These are phyloP conservation scores for Leptographium lundbergii DNA, from an alignment of 2,329 filamentous ascomycete species.

Conservation along the genomic window DNA sequence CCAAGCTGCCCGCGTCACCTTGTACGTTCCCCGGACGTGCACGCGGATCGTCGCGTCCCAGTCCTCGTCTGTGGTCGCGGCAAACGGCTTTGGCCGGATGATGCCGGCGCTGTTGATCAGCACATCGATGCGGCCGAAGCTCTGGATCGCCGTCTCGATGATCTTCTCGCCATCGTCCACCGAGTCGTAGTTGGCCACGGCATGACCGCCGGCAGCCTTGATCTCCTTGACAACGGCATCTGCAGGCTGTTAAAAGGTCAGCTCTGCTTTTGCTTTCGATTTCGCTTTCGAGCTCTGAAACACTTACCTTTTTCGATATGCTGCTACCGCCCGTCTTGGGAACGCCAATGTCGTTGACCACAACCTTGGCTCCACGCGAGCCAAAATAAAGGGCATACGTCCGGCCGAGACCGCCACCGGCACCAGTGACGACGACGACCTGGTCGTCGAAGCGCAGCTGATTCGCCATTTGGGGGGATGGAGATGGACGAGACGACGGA, in stretches of 20 bases:
- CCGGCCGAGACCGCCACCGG: slow-evolving; percentile 70
- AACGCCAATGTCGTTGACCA: slow-evolving; percentile 91
- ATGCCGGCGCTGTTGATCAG: slow-evolving; percentile 98
- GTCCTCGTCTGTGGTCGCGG: slow-evolving; percentile 95
- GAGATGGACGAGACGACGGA: neutral
- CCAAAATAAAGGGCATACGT: slow-evolving; percentile 83
- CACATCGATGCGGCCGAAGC: slow-evolving; percentile 78
- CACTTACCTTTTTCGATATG: slow-evolving; percentile 4
- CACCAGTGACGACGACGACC: slow-evolving; percentile 79
- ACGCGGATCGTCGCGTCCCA: slow-evolving; percentile 94
- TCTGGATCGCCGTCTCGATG: slow-evolving; percentile 74
- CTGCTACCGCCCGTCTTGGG: slow-evolving; percentile 28
- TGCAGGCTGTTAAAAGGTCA: slow-evolving; percentile 45
- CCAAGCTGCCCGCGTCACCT: slow-evolving; percentile 90
- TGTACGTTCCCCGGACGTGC: slow-evolving; percentile 88
- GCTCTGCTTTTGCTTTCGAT: too few species aligned
- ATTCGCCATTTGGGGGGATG: slow-evolving; percentile 34
- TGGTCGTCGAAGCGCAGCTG: slow-evolving; percentile 76
- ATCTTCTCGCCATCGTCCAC: slow-evolving; percentile 91
- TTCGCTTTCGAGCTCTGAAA: neutral
- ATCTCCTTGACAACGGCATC: slow-evolving; percentile 77
- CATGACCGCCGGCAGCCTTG: slow-evolving; percentile 80
- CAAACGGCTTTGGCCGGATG: slow-evolving; percentile 88
- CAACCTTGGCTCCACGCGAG: slow-evolving; percentile 60
- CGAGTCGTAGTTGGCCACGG: slow-evolving; percentile 93